Conservation (phyloP, 306 rosid species). For the Cicer judaicum region DNA sequence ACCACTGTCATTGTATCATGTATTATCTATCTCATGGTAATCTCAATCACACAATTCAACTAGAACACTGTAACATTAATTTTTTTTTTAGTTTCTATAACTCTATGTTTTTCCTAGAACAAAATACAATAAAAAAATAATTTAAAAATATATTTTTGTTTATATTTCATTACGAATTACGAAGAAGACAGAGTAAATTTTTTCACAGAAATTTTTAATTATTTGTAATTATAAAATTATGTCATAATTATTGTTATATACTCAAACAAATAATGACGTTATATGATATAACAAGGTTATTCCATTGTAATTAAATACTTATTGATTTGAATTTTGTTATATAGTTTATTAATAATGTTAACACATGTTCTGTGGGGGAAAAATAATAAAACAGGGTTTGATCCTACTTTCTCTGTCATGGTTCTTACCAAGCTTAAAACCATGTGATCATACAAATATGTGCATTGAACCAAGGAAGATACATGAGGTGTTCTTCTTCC, state of each 20-base stretch:
- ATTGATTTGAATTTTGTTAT: neutral
- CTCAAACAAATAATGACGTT: neutral
- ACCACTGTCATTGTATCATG: slow-evolving; percentile 65
- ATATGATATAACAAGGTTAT: neutral
- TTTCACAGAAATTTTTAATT: too few species aligned
- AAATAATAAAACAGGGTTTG: slow-evolving; percentile 67
- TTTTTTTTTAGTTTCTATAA: neutral
- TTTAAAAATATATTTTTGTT: too few species aligned
- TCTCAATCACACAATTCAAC: neutral
- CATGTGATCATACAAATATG: slow-evolving; percentile 48
- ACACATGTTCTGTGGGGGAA: slow-evolving; percentile 8
- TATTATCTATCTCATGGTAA: slow-evolving; percentile 77
- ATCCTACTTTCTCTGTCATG: slow-evolving; percentile 68
- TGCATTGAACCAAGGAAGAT: slow-evolving; percentile 63
- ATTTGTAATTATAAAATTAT: too few species aligned
- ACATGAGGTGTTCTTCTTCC: slow-evolving; percentile 75
- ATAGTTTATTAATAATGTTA: neutral
- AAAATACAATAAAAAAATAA: too few species aligned
- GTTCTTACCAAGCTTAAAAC: slow-evolving; percentile 68
- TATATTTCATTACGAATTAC: too few species aligned
- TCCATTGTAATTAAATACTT: neutral
- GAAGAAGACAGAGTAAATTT: too few species aligned
- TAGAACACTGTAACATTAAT: neutral
- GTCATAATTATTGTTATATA: too few species aligned
- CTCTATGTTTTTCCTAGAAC: too few species aligned